Percentiles rank a stretch among this genome's conserved stretches.
Conservation (phyloP, 192 early-diverging fungal genomes). For the Backusella liffmaniae region DNA sequence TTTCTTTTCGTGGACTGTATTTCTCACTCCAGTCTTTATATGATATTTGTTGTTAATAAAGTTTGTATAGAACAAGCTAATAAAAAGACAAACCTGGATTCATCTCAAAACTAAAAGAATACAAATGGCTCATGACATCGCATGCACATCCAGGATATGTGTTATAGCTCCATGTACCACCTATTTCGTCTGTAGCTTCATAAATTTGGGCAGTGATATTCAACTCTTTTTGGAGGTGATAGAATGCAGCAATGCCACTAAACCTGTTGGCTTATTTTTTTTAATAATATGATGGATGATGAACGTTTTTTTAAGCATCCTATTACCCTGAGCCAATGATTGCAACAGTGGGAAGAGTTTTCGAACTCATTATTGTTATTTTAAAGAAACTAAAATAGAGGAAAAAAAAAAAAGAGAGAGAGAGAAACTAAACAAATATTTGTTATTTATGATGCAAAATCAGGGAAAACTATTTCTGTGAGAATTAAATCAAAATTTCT, state of each 20-base stretch:
- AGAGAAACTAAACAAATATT: too few relatives aligned
- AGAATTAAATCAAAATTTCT: too few relatives aligned
- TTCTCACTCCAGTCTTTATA: slow-evolving; percentile 31
- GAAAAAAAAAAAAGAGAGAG: too few relatives aligned
- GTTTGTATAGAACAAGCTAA: neutral
- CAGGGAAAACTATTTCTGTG: too few relatives aligned
- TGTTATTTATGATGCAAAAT: too few relatives aligned
- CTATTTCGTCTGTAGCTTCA: slow-evolving; percentile 46
- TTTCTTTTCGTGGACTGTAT: slow-evolving; percentile 39
- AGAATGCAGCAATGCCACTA: slow-evolving; percentile 50
- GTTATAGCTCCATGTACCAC: slow-evolving; percentile 52
- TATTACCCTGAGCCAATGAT: slow-evolving; percentile 10
- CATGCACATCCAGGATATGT: slow-evolving; percentile 46
- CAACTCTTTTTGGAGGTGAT: slow-evolving; percentile 46
- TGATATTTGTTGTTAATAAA: neutral
- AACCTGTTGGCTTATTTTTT: slow-evolving; percentile 22
- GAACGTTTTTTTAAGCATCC: neutral
- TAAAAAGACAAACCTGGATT: slow-evolving; percentile 32
- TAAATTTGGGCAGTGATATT: slow-evolving; percentile 41
- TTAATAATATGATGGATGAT: neutral
- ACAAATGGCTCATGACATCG: slow-evolving; percentile 43
- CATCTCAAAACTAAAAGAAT: slow-evolving; percentile 39
- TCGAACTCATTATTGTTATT: too few relatives aligned
- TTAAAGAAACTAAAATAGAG: too few relatives aligned
- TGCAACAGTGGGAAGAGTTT: neutral